Conservation (phyloP, 352 stramenopile genomes). For the Globisporangium mamillatum region DNA sequence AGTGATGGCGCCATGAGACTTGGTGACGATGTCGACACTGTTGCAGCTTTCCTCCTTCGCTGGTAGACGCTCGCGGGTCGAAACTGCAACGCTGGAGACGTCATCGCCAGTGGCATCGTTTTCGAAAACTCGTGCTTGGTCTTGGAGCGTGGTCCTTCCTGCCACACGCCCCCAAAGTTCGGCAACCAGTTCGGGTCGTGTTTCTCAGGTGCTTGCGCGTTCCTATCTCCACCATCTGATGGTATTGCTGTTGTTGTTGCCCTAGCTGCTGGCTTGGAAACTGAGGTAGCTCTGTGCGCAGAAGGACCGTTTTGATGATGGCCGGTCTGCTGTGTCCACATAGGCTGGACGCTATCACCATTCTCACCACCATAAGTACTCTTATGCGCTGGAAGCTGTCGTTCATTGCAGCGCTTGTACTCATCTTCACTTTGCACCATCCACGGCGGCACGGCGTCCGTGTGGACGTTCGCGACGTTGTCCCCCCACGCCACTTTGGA, state of each 20-base stretch:
- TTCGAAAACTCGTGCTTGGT: conserved; percentile 57
- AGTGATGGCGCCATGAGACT: not conserved
- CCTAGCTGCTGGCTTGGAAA: not conserved
- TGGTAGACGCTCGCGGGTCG: conserved; percentile 9
- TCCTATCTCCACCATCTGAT: conserved; percentile 4
- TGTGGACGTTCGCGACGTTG: conserved; percentile 61
- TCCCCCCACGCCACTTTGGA: conserved; percentile 34
- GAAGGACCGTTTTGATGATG: not conserved
- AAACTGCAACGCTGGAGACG: conserved; percentile 4
- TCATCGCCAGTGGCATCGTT: not conserved
- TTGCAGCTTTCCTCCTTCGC: conserved; percentile 2
- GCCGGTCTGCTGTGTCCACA: not conserved
- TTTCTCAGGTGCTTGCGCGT: conserved; percentile 9
- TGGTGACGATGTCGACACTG: not conserved
- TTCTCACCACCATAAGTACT: not conserved
- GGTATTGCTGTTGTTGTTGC: not conserved
- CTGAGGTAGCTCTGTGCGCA: not conserved
- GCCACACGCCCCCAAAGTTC: conserved; percentile 78
- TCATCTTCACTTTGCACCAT: conserved; percentile 70
- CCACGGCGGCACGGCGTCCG: conserved; percentile 62
- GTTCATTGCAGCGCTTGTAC: conserved; percentile 57
- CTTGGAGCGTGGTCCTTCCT: conserved; percentile 57
- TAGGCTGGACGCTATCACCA: not conserved
- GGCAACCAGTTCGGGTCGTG: conserved; percentile 51
- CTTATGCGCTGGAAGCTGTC: conserved; percentile 9